Percentiles rank a stretch among this genome's conserved stretches.
Evolutionary conservation across 371 early-diverging fungal species (phyloP).

Genomic region (Parasitella parasitica): DNA sequence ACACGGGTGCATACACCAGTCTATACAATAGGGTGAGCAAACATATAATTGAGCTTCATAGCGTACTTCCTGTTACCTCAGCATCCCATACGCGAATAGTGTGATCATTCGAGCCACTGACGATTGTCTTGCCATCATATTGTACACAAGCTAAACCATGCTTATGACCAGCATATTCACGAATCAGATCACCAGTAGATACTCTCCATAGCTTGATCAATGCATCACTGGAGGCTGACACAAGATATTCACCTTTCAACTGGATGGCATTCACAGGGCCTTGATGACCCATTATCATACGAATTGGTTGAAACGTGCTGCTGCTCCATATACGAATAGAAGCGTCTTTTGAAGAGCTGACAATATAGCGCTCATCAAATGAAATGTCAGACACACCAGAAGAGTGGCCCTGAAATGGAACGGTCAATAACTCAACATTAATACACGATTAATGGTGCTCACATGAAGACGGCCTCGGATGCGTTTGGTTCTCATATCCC

Average conservation of each 20-base stretch:
- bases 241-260: constrained; percentile 63
- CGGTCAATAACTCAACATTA: constrained; percentile 20
- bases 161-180: constrained; percentile 70
- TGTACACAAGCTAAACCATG: constrained; percentile 93
- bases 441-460: neutral
- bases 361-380: constrained; percentile 69
- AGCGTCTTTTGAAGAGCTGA: constrained; percentile 91
- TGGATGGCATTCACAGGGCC: constrained; percentile 91
- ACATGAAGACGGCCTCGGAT: constrained; percentile 28
- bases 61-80: neutral
- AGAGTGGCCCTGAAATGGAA: constrained; percentile 69
- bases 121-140: constrained; percentile 83
- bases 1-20: constrained; percentile 75
- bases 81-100: constrained; percentile 96
- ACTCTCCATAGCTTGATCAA: constrained; percentile 87
- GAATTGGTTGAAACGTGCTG: constrained; percentile 45
- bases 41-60: neutral
- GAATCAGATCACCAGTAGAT: constrained; percentile 61
- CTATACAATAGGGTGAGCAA: constrained; percentile 19
- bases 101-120: constrained; percentile 94
- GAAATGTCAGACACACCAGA: constrained; percentile 79
- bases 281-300: constrained; percentile 73
- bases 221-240: constrained; percentile 87
- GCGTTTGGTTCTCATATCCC: constrained; percentile 65
- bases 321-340: constrained; percentile 87